Conservation (phyloP, 306 rosid species). For the Fragaria iinumae region DNA sequence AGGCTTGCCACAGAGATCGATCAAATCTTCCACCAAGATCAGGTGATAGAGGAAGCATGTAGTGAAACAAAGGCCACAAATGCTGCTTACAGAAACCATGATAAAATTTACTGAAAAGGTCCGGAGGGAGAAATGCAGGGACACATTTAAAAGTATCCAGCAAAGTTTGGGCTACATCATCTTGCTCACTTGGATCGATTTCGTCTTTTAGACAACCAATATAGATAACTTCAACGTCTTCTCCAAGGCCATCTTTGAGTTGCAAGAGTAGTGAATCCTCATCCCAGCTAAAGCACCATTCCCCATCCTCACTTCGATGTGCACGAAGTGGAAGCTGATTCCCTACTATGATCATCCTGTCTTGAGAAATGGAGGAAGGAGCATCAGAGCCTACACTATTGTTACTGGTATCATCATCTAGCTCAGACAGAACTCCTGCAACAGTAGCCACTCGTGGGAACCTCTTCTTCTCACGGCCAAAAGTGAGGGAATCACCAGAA, state of each 20-base stretch:
- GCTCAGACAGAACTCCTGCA: conserved; percentile 76
- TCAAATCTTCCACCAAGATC: conserved; percentile 86
- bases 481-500: conserved; percentile 60
- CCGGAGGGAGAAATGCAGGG: conserved; percentile 75
- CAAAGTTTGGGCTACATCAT: conserved; percentile 75
- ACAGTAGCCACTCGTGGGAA: conserved; percentile 83
- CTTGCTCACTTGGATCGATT: conserved; percentile 63
- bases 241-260: conserved; percentile 88
- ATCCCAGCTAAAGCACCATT: conserved; percentile 74
- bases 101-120: conserved; percentile 78
- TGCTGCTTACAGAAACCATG: conserved; percentile 92
- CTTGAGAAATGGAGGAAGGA: conserved; percentile 72
- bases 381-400: conserved; percentile 78
- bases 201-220: conserved; percentile 85
- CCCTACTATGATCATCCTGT: conserved; percentile 81
- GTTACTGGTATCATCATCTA: conserved; percentile 62
- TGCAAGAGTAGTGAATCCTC: conserved; percentile 88
- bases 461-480: conserved; percentile 70
- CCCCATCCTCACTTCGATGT: conserved; percentile 46
- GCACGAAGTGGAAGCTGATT: conserved; percentile 77
- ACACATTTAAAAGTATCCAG: conserved; percentile 78
- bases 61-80: conserved; percentile 85
- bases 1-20: conserved; percentile 85
- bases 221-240: conserved; percentile 75
- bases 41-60: conserved; percentile 86